These are phyloP conservation scores for Monosporascus sp. DNA, from an alignment of 2,329 filamentous ascomycete species.

Conservation along the genomic window DNA sequence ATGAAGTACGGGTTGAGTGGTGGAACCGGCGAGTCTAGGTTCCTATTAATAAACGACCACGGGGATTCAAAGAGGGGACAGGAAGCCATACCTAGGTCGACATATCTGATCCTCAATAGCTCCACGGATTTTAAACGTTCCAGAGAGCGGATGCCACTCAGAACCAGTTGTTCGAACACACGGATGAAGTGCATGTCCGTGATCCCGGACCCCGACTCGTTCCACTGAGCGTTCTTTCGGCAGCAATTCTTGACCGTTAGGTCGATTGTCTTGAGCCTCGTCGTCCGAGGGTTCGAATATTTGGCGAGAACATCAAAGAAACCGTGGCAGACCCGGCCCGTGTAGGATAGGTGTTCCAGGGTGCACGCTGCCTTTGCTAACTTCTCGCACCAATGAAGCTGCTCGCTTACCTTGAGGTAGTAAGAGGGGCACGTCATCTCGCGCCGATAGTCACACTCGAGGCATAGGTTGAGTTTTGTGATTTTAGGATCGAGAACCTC, in stretches of 20 bases:
- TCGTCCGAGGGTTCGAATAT: conserved; percentile 41
- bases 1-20: conserved; percentile 70
- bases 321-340: conserved; percentile 64
- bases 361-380: conserved; percentile 56
- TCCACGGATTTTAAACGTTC: conserved; percentile 53
- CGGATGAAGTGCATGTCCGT: conserved; percentile 68
- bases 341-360: conserved; percentile 66
- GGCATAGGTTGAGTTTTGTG: conserved; percentile 59
- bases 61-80: not conserved
- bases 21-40: conserved; percentile 61
- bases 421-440: conserved; percentile 57
- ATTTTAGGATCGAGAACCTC: conserved; percentile 52
- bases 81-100: conserved; percentile 56
- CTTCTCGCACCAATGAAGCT: conserved; percentile 60
- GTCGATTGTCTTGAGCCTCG: conserved; percentile 60
- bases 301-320: conserved; percentile 59
- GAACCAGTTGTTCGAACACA: conserved; percentile 63
- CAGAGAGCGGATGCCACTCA: conserved; percentile 58
- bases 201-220: conserved; percentile 64
- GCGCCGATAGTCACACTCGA: conserved; percentile 67
- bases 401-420: conserved; percentile 53
- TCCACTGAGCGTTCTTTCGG: conserved; percentile 47
- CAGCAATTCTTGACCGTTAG: conserved; percentile 73
- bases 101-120: conserved; percentile 66
- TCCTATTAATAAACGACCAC: conserved; percentile 7